Base-by-base conservation (phyloP, 768 basidiomycete genomes). In the Panellus pusillus region DNA sequence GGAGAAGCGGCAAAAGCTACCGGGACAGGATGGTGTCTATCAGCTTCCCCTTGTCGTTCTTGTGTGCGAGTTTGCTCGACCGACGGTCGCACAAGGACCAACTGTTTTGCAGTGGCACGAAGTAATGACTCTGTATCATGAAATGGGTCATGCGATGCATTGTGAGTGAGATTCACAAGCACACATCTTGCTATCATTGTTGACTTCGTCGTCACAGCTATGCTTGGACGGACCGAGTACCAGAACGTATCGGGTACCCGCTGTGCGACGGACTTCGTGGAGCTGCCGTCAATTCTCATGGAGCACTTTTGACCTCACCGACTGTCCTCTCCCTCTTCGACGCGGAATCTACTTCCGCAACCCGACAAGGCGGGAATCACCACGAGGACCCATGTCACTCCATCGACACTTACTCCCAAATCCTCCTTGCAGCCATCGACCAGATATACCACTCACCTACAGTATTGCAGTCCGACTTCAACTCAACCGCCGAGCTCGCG, bases 91-190 rank as follows among this genome's bases (percentile, higher is more conserved):
- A n/a, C 71, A 76, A 12, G 87, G 86, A 0, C 80, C 91, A 6
- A 86, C 91, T 0, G 70, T 87, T 45, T 72, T 99, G 18, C 84
- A 87, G 52, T 98, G 95, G 94, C 87, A 89, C 62, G 94, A 98
- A 61, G 91, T 98, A 9, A 77, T 89, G 66, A 98, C 96, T 2
- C 74, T 98, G 19, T 97, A 94, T 72, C 97, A 99, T 63, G 97
- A 99, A 72, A 97, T 98, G 93, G 97, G 97, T 1, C 97, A 99
- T 72, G 97, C 97, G 11, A 93, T 99, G 83, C 97, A 99, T 68
- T 99, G 97, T 98, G 65, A 78, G 93, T 78, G 12, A 38, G 27
- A 41, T 36, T 17, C 24, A 28, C 31, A 52, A n/a, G 42, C 37
- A 46, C 24, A 39, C 18, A 43, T 46, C 47, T 49, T 31, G 24